Base-by-base conservation (phyloP, 2,329 filamentous ascomycete species). In the Verticillium longisporum region DNA sequence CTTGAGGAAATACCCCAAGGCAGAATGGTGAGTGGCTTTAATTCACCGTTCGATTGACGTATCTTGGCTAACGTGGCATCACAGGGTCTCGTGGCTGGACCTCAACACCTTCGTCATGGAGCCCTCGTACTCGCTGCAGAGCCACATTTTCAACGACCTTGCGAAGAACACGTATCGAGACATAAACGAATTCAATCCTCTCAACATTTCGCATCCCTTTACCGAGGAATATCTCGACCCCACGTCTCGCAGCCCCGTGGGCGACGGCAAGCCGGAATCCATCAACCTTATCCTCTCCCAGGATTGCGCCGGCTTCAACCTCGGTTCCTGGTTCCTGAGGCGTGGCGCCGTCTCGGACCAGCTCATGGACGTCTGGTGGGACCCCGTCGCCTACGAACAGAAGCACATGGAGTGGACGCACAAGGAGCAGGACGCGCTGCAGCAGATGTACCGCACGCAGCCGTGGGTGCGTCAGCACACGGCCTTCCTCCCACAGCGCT, bases 391-490 rank as follows among this genome's bases (percentile, higher is more conserved):
- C 61, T 99, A 99, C 74, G 95, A 99, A 77, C 95, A 99, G 77
- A 96, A 92, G 73, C 95, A 99, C 74, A 97, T 97, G 93, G 86
- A 95, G 64, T 99, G 95, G 95, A 93, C 95, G 71, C 95, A 99
- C 80, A 98, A 98, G 74, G 95, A 99, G 74, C 95, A 99, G 76
- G 93, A 98, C 71, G 92, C 93, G 1, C 79, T 99, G 53, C 93
- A 97, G 77, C 90, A 96, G 76, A 82, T 99, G 64, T 99, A 99
- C 77, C 84, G 82, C 61, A 89, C 89, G 60, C 94, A 98, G 72
- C 91, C 95, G 0, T 99, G 95, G 93, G 87, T 98, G 60, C 87
- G 95, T 62, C 87, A 91, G 61, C 90, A 95, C 68, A 88, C 92
- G 3, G 94, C 87, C 4, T 99, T 99, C 76, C 83, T 97, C 56